phyloP scores from a whole-genome alignment of 306 rosid genomes.

The Inga leiocalycina region DNA sequence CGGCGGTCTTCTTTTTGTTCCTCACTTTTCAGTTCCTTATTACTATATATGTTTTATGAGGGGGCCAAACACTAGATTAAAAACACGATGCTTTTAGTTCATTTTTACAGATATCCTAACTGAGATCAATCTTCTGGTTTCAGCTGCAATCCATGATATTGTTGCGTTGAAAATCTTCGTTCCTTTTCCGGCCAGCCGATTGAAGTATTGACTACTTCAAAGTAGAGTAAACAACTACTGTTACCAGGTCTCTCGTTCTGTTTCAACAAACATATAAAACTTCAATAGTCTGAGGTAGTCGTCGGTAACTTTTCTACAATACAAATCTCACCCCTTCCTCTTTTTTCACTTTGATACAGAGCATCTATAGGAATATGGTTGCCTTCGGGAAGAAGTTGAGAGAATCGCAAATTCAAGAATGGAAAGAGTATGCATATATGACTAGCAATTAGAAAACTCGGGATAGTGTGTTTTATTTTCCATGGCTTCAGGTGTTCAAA shows the following conservation, averaged over 20 bases:
- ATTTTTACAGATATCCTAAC: not conserved
- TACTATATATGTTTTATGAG: not conserved
- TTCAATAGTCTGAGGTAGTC: constrained; percentile 24
- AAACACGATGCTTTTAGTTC: not conserved
- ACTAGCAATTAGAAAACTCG: not conserved
- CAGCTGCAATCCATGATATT: constrained; percentile 29
- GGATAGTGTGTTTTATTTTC: not conserved
- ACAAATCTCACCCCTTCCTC: not conserved
- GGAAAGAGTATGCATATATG: constrained; percentile 75
- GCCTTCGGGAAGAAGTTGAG: constrained; percentile 86
- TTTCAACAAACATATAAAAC: constrained; percentile 2
- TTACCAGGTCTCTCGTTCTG: constrained; percentile 36
- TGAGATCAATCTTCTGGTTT: constrained; percentile 15
- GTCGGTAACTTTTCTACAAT: not conserved
- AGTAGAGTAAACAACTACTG: constrained; percentile 1
- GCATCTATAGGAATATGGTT: constrained; percentile 58
- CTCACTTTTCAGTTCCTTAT: not conserved
- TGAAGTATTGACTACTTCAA: constrained; percentile 21
- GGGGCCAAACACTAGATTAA: not conserved
- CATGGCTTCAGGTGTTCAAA: not conserved
- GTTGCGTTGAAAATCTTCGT: constrained; percentile 12
- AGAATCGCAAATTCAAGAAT: constrained; percentile 83
- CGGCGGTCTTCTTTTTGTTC: not conserved
- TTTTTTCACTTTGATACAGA: constrained; percentile 20
- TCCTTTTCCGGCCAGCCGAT: constrained; percentile 6